A percentile compares a stretch with the other conserved stretches of the same genome.
phyloP scores from a whole-genome alignment of 306 rosid genomes.

The Clitoria ternatea region DNA sequence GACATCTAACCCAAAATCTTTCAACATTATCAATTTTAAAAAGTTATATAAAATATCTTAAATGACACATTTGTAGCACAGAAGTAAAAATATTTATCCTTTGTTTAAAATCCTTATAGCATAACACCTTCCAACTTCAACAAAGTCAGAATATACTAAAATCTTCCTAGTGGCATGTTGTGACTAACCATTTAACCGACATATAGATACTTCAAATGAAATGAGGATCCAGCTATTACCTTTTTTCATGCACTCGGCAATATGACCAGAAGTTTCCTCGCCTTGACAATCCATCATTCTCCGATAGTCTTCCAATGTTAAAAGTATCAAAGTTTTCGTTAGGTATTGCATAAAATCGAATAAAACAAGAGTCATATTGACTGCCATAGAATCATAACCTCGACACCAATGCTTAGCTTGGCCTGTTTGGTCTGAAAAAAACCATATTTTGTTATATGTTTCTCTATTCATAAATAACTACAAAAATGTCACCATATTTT shows the following conservation, averaged over 20 bases:
- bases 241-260: conserved; percentile 74
- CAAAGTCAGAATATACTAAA: not conserved
- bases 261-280: conserved; percentile 73
- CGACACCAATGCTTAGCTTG: not conserved
- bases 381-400: not conserved
- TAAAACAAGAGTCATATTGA: not conserved
- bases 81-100: not conserved
- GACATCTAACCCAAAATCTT: not conserved
- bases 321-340: conserved; percentile 84
- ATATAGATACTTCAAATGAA: not conserved
- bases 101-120: not conserved
- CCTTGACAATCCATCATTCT: conserved; percentile 92
- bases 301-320: conserved; percentile 85
- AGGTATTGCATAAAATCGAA: conserved; percentile 62
- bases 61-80: not conserved
- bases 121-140: not conserved
- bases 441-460: not conserved
- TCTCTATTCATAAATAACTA: too few species aligned
- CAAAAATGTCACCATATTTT: too few species aligned
- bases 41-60: not conserved
- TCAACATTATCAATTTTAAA: not conserved
- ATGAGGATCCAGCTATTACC: conserved; percentile 42
- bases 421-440: not conserved
- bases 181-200: not conserved
- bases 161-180: not conserved